Evolutionary conservation across 2,329 filamentous ascomycete genomes (phyloP).

Genomic region (Geosmithia putterillii): DNA sequence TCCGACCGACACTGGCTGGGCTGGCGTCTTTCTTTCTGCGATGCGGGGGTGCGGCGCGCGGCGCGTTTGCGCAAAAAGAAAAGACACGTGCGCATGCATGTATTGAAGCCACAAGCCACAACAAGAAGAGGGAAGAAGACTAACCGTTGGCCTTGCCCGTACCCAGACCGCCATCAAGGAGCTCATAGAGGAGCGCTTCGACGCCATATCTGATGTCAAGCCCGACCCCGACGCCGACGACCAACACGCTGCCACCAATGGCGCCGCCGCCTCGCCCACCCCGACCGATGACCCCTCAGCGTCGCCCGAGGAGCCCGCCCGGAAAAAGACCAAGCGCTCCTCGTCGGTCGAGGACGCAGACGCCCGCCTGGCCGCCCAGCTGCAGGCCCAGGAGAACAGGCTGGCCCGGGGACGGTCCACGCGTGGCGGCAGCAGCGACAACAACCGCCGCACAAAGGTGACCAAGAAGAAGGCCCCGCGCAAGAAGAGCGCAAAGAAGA

Average conservation of each 20-base stretch:
- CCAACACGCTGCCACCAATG: constrained; percentile 20
- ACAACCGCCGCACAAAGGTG: constrained; percentile 26
- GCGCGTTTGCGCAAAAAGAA: too few relatives aligned
- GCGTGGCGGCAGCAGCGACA: constrained; percentile 55
- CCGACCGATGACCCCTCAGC: constrained; percentile 37
- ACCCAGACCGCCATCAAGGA: constrained; percentile 54
- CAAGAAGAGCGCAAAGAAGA: constrained; percentile 67
- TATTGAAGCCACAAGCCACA: too few relatives aligned
- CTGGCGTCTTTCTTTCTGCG: too few relatives aligned
- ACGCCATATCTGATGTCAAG: constrained; percentile 45
- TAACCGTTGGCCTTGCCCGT: neutral
- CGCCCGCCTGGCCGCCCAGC: constrained; percentile 70
- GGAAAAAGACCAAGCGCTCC: constrained; percentile 58
- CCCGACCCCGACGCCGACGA: constrained; percentile 40
- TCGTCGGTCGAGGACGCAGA: constrained; percentile 59
- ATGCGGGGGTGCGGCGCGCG: too few relatives aligned
- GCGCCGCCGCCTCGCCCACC: constrained; percentile 14
- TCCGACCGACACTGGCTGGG: too few relatives aligned
- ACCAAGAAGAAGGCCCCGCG: constrained; percentile 52
- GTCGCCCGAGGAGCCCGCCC: constrained; percentile 28
- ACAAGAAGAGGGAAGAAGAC: neutral
- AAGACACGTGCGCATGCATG: too few relatives aligned
- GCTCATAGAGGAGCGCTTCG: constrained; percentile 63
- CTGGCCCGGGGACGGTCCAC: constrained; percentile 57
- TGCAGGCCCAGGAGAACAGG: constrained; percentile 88